Evolutionary conservation across 257 asterid species (phyloP).

Genomic region (Gentiana macrophylla): DNA sequence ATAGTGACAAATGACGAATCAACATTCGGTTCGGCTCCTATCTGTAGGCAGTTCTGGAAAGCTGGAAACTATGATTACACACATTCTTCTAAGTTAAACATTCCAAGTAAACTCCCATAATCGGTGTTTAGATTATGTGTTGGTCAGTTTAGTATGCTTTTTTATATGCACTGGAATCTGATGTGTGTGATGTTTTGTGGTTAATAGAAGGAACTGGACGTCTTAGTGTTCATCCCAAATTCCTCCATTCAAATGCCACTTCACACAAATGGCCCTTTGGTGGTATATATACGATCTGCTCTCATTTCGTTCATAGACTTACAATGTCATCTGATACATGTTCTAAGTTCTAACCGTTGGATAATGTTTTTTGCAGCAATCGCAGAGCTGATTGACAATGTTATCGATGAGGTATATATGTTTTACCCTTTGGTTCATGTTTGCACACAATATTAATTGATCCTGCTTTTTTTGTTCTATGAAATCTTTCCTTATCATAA

Average conservation of each 20-base stretch:
- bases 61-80: constrained; percentile 70
- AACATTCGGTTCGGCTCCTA: constrained; percentile 67
- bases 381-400: constrained; percentile 89
- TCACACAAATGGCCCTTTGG: constrained; percentile 99
- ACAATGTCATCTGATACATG: background rate
- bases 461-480: background rate
- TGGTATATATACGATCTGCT: constrained; percentile 32
- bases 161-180: background rate
- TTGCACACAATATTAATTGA: background rate
- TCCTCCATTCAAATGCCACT: constrained; percentile 95
- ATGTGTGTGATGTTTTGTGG: constrained; percentile 8
- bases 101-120: constrained; percentile 41
- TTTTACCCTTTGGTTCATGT: no score
- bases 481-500: no score
- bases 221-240: constrained; percentile 81
- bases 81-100: constrained; percentile 34
- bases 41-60: constrained; percentile 87
- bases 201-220: constrained; percentile 60
- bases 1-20: constrained; percentile 39
- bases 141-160: background rate
- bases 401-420: constrained; percentile 71
- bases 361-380: constrained; percentile 54
- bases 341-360: constrained; percentile 11
- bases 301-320: no score
- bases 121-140: background rate